Conservation (phyloP, 169 alveolate species). For the Cryptosporidium sp. region DNA sequence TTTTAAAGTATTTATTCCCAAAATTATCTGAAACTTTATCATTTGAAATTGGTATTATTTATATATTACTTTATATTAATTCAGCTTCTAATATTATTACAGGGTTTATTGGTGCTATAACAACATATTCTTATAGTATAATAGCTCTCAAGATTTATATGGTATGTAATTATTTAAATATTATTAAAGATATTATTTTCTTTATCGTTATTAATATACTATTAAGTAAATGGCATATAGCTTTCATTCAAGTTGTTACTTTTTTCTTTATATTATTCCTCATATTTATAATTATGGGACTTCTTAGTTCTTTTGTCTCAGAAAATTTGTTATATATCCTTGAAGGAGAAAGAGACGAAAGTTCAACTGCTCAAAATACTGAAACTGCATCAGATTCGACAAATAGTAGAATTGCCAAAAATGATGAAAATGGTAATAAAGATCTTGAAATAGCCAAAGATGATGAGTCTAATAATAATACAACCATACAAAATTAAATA, state of each 20-base stretch:
- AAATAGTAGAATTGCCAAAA: conserved; percentile 27
- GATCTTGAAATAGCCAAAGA: conserved; percentile 66
- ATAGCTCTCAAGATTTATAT: conserved; percentile 39
- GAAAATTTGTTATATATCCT: conserved; percentile 25
- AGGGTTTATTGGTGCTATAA: conserved; percentile 42
- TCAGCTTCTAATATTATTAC: conserved; percentile 7
- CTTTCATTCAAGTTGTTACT: background rate
- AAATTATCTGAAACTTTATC: background rate
- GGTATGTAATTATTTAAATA: conserved; percentile 57
- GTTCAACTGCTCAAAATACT: conserved; percentile 15
- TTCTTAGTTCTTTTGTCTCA: conserved; percentile 38
- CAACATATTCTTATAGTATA: conserved; percentile 26
- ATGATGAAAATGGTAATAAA: conserved; percentile 33
- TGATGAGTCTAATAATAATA: conserved; percentile 7
- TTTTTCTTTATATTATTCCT: conserved; percentile 13
- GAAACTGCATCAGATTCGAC: conserved; percentile 54
- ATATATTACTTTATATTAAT: conserved; percentile 14
- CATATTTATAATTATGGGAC: conserved; percentile 10
- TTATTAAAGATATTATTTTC: conserved; percentile 38
- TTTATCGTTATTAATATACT: conserved; percentile 19
- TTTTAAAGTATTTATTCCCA: conserved; percentile 37
- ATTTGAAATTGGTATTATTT: conserved; percentile 16
- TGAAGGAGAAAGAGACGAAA: conserved; percentile 24
- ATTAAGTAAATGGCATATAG: conserved; percentile 32
- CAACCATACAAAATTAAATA: conserved; percentile 3